phyloP scores from a whole-genome alignment of 2,329 filamentous ascomycete species.

The Cercospora berteroae region DNA sequence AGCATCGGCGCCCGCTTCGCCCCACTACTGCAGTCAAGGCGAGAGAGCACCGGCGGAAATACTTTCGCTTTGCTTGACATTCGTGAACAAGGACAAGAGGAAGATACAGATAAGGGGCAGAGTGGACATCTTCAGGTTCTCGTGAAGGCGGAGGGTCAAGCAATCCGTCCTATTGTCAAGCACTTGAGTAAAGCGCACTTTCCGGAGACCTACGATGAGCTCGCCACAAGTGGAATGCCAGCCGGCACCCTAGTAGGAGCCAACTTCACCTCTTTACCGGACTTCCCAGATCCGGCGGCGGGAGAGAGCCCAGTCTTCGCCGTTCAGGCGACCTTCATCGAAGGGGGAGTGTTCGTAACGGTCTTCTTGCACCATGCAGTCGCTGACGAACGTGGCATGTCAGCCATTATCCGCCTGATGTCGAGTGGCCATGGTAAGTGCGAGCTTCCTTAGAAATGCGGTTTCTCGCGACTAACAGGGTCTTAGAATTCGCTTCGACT shows the following conservation, averaged over 20 bases:
- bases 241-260: constrained; percentile 14
- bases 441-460: neutral
- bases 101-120: constrained; percentile 7
- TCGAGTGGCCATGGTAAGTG: constrained; percentile 17
- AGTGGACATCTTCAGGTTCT: constrained; percentile 18
- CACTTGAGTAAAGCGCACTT: constrained; percentile 10
- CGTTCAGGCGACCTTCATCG: constrained; percentile 27
- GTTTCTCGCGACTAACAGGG: neutral
- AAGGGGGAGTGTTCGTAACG: constrained; percentile 25
- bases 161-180: constrained; percentile 20
- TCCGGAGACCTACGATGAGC: constrained; percentile 9
- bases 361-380: constrained; percentile 27
- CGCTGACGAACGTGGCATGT: constrained; percentile 22
- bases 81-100: neutral
- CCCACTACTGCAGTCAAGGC: neutral
- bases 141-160: constrained; percentile 17
- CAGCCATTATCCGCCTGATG: constrained; percentile 22
- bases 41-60: neutral
- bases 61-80: neutral
- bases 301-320: constrained; percentile 22
- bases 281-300: constrained; percentile 13
- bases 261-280: constrained; percentile 21
- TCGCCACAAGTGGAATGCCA: constrained; percentile 16
- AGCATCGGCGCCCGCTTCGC: neutral
- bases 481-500: neutral